Percentiles rank a stretch among this genome's conserved stretches.
phyloP scores from a whole-genome alignment of 1,139 yeast species.

The Geotrichum carabidarum region DNA sequence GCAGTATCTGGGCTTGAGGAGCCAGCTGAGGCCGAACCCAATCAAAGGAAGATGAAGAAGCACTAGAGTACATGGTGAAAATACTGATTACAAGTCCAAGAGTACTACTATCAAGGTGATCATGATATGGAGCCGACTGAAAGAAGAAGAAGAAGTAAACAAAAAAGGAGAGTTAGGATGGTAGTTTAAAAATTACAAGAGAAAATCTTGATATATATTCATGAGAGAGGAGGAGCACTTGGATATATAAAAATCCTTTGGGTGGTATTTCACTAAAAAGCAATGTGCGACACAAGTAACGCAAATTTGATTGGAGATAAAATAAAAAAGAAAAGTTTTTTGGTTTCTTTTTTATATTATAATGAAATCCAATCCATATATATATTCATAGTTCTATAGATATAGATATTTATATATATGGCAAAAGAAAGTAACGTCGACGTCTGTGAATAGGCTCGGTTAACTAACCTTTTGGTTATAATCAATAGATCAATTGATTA shows the following conservation, averaged over 20 bases:
- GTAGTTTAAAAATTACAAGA: neutral
- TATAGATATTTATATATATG: too few species aligned
- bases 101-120: neutral
- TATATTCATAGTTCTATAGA: too few species aligned
- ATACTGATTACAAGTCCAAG: neutral
- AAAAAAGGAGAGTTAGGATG: neutral
- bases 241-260: neutral
- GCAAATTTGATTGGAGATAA: too few species aligned
- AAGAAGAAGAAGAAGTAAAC: neutral
- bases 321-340: too few species aligned
- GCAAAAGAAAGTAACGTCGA: too few species aligned
- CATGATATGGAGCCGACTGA: neutral
- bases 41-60: constrained; percentile 6
- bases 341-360: too few species aligned
- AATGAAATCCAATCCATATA: too few species aligned
- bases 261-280: too few species aligned
- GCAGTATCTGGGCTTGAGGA: neutral
- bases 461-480: too few species aligned
- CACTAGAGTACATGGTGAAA: constrained; percentile 8
- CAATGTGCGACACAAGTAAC: too few species aligned
- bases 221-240: neutral
- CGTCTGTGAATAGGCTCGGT: too few species aligned
- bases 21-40: constrained; percentile 8
- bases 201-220: neutral
- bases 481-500: too few species aligned